Percentiles rank a stretch among this genome's conserved stretches.
Evolutionary conservation across 768 basidiomycete genomes (phyloP).

Genomic region (Tylopilus subfusipes): DNA sequence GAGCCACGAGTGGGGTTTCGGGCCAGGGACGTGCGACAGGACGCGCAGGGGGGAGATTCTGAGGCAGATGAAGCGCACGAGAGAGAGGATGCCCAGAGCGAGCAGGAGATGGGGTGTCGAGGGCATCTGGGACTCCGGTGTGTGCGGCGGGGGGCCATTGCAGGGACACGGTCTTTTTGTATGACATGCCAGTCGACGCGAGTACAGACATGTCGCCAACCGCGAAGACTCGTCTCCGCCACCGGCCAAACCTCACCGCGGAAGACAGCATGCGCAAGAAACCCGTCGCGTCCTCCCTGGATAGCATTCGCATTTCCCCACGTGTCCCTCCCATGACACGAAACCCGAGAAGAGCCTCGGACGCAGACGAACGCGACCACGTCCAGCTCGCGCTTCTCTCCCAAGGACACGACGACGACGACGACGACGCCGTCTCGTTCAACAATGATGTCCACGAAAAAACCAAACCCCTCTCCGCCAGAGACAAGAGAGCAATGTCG

Average conservation of each 20-base stretch:
- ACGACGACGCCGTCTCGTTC: constrained; percentile 37
- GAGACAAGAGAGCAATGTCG: constrained; percentile 82
- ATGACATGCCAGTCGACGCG: too few relatives aligned
- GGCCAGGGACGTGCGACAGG: constrained; percentile 51
- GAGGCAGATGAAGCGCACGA: constrained; percentile 35
- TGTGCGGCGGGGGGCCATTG: not conserved
- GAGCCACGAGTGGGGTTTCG: constrained; percentile 43
- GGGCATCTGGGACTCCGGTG: constrained; percentile 8
- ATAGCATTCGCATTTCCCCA: constrained; percentile 56
- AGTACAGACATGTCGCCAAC: constrained; percentile 24
- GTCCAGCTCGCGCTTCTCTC: constrained; percentile 58
- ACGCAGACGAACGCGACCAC: constrained; percentile 41
- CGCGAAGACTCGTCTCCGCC: constrained; percentile 29
- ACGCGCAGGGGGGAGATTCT: constrained; percentile 31
- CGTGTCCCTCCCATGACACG: constrained; percentile 43
- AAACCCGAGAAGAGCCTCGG: constrained; percentile 31
- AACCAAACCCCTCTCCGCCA: constrained; percentile 55
- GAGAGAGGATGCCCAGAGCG: constrained; percentile 24
- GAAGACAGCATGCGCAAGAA: constrained; percentile 39
- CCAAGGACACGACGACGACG: constrained; percentile 50
- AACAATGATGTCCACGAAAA: constrained; percentile 31
- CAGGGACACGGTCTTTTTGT: too few relatives aligned
- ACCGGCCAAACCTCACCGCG: constrained; percentile 37
- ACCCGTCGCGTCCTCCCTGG: constrained; percentile 56
- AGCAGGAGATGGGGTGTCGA: constrained; percentile 7